A percentile compares a stretch with the other conserved stretches of the same genome.
phyloP scores from a whole-genome alignment of 2,329 filamentous ascomycete species.

The Nigrospora sphaerica region DNA sequence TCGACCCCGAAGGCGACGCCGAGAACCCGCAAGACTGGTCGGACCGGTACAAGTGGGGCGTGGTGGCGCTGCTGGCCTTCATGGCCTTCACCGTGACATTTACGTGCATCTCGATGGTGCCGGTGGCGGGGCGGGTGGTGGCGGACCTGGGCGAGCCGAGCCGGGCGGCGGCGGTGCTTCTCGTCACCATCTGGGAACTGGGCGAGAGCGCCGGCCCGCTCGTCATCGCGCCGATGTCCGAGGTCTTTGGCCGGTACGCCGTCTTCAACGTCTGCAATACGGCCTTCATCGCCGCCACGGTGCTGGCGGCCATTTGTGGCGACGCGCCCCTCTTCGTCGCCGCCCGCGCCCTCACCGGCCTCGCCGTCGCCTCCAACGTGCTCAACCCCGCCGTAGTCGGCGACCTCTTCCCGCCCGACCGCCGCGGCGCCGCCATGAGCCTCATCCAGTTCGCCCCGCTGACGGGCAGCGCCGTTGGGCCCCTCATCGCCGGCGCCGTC shows the following conservation, averaged over 20 bases:
- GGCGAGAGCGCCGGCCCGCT: slow-evolving; percentile 56
- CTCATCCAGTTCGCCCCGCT: slow-evolving; percentile 50
- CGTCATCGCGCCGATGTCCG: slow-evolving; percentile 55
- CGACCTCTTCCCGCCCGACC: slow-evolving; percentile 52
- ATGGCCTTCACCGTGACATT: slow-evolving; percentile 55
- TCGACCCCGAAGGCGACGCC: slow-evolving; percentile 35
- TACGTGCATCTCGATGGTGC: slow-evolving; percentile 49
- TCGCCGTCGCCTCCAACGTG: slow-evolving; percentile 57
- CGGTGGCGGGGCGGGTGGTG: slow-evolving; percentile 44
- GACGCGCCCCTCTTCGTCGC: slow-evolving; percentile 40
- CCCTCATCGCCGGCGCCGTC: slow-evolving; percentile 46
- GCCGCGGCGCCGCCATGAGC: slow-evolving; percentile 52
- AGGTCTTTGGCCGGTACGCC: slow-evolving; percentile 49
- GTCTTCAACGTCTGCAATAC: slow-evolving; percentile 47
- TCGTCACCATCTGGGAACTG: slow-evolving; percentile 66
- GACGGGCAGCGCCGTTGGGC: slow-evolving; percentile 49
- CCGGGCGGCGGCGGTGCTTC: slow-evolving; percentile 46
- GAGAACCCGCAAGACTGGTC: slow-evolving; percentile 51
- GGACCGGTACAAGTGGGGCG: slow-evolving; percentile 40
- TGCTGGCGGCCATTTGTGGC: slow-evolving; percentile 36
- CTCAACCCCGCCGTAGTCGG: slow-evolving; percentile 57
- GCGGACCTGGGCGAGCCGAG: slow-evolving; percentile 33
- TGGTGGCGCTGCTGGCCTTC: slow-evolving; percentile 44
- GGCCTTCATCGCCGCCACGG: slow-evolving; percentile 41
- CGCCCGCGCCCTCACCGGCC: slow-evolving; percentile 51